Evolutionary conservation across 73 alveolate genomes (phyloP).

Genomic region (Tetrahymena borealis): DNA sequence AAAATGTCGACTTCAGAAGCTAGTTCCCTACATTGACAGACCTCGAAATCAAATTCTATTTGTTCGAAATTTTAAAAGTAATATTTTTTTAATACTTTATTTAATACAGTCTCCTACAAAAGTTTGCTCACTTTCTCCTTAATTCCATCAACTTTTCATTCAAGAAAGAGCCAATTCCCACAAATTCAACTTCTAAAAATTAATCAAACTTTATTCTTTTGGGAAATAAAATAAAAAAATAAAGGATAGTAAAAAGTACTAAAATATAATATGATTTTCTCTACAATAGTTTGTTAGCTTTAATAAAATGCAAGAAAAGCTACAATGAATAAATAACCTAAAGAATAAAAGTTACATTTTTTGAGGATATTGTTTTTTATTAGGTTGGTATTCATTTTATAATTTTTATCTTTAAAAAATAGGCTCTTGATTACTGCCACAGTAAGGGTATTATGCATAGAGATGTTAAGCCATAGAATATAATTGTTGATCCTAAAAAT

Average conservation of each 20-base stretch:
- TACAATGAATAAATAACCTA: no score
- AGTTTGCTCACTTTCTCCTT: background rate
- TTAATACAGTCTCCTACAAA: no score
- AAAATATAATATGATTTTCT: no score
- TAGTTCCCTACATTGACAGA: conserved; percentile 67
- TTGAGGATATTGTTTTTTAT: no score
- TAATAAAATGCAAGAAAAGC: no score
- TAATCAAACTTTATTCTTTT: no score
- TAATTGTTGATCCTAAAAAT: conserved; percentile 86
- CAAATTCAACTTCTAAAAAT: no score
- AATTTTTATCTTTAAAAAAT: background rate
- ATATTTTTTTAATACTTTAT: background rate
- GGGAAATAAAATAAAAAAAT: no score
- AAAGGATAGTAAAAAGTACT: no score
- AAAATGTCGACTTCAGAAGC: conserved; percentile 61
- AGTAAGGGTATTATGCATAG: conserved; percentile 96
- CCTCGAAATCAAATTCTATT: conserved; percentile 60
- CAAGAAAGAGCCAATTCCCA: no score
- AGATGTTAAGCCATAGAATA: conserved; percentile 97
- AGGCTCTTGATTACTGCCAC: conserved; percentile 94
- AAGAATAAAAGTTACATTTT: no score
- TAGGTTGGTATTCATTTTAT: background rate
- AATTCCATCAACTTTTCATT: background rate
- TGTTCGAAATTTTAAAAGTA: conserved; percentile 57
- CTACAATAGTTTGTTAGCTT: no score